phyloP scores from a whole-genome alignment of 2,329 filamentous ascomycete genomes.

The Arthrobotrys sphaeroides region DNA sequence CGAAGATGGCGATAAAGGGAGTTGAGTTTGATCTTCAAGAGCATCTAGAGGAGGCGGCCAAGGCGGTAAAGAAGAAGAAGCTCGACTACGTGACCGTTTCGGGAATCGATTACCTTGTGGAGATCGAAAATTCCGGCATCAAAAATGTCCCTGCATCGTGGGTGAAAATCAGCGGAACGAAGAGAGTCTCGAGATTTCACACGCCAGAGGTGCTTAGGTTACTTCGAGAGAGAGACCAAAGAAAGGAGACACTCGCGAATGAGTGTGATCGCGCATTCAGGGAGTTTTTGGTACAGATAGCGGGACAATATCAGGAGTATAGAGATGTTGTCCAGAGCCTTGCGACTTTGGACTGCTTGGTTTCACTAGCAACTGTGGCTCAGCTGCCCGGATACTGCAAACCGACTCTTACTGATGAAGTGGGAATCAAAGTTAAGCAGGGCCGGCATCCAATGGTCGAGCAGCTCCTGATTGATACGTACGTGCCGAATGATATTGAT shows the following conservation, averaged over 20 bases:
- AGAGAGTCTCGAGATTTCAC: slow-evolving; percentile 90
- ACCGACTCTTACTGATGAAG: slow-evolving; percentile 73
- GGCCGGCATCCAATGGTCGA: slow-evolving; percentile 97
- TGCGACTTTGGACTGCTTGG: slow-evolving; percentile 85
- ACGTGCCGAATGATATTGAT: slow-evolving; percentile 87
- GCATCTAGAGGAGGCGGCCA: slow-evolving; percentile 76
- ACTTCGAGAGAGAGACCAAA: slow-evolving; percentile 87
- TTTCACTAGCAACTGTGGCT: slow-evolving; percentile 85
- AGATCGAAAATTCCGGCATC: slow-evolving; percentile 79
- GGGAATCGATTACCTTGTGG: slow-evolving; percentile 89
- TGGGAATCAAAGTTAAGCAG: slow-evolving; percentile 74
- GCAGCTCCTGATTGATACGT: slow-evolving; percentile 81
- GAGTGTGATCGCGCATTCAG: slow-evolving; percentile 87
- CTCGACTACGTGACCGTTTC: slow-evolving; percentile 83
- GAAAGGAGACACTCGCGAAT: slow-evolving; percentile 90
- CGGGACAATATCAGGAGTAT: slow-evolving; percentile 85
- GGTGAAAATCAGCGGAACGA: slow-evolving; percentile 94
- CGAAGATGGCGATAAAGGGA: slow-evolving; percentile 86
- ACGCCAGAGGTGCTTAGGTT: slow-evolving; percentile 87
- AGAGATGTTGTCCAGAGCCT: slow-evolving; percentile 88
- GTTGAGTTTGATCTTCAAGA: slow-evolving; percentile 88
- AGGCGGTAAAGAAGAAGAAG: slow-evolving; percentile 74
- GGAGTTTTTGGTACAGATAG: slow-evolving; percentile 76
- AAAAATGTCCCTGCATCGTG: slow-evolving; percentile 92
- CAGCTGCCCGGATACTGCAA: slow-evolving; percentile 86